phyloP scores from a whole-genome alignment of 2,329 filamentous ascomycete species.

The Nothophaeocryptopus gaeumannii region DNA sequence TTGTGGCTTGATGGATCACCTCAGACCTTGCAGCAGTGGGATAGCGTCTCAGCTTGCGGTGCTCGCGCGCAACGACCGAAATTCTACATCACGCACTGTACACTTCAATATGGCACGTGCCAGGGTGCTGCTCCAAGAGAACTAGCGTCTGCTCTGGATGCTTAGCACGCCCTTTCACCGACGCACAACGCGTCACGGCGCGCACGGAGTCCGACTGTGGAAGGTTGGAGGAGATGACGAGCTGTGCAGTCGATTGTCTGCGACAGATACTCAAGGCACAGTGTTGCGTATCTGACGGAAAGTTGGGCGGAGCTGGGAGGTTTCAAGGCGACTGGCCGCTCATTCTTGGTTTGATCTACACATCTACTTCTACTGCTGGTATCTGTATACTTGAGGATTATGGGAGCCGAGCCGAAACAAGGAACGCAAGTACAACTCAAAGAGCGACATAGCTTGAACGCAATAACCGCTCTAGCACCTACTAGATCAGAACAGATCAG shows the following conservation, averaged over 20 bases:
- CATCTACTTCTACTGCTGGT: slow-evolving; percentile 12
- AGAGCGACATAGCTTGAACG: slow-evolving; percentile 26
- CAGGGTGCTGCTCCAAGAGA: no score
- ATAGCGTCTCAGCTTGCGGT: no score
- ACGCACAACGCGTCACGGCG: no score
- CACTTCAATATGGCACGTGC: no score
- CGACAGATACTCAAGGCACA: slow-evolving; percentile 20
- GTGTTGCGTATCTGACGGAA: slow-evolving; percentile 20
- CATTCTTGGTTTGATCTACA: slow-evolving; percentile 13
- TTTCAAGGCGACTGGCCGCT: slow-evolving; percentile 13
- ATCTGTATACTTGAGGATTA: slow-evolving; percentile 17
- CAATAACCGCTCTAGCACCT: slow-evolving; percentile 27
- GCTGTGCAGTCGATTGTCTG: slow-evolving; percentile 1
- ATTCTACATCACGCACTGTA: no score
- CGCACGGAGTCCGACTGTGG: not conserved
- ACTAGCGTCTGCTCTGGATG: no score
- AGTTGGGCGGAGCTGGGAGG: not conserved
- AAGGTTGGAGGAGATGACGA: not conserved
- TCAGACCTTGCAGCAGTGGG: no score
- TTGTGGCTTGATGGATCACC: no score
- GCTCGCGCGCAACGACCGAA: no score
- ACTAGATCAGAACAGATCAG: slow-evolving; percentile 23
- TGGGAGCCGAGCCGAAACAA: slow-evolving; percentile 14
- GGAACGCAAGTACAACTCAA: slow-evolving; percentile 24
- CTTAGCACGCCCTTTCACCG: no score